Percentiles rank a stretch among this genome's conserved stretches.
These are phyloP conservation scores for Trametes coccinea DNA, from an alignment of 768 basidiomycete species.

Conservation along the genomic window DNA sequence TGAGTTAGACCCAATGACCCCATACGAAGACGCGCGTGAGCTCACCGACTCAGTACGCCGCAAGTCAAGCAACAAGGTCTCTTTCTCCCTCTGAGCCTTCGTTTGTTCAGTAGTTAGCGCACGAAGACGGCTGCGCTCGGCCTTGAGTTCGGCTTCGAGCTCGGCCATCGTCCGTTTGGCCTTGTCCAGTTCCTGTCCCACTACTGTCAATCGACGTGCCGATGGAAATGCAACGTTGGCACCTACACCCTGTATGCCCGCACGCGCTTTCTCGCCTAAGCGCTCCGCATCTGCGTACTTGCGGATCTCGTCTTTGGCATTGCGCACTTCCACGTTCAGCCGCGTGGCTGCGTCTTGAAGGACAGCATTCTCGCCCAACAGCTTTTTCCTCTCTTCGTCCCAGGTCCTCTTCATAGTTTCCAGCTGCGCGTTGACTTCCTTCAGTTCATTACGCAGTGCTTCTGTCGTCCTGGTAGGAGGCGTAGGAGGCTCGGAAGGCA, in stretches of 20 bases:
- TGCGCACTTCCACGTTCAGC: constrained; percentile 60
- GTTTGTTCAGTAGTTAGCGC: constrained; percentile 64
- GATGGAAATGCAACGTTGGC: background rate
- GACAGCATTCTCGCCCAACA: constrained; percentile 69
- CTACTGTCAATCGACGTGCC: too few species aligned
- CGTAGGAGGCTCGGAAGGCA: constrained; percentile 62
- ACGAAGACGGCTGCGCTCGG: constrained; percentile 67
- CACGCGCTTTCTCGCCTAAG: constrained; percentile 47
- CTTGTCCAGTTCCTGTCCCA: constrained; percentile 63
- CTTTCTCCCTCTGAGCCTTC: constrained; percentile 62
- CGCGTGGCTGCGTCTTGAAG: constrained; percentile 72
- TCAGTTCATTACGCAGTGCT: constrained; percentile 58
- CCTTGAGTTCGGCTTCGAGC: constrained; percentile 69
- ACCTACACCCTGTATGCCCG: constrained; percentile 56
- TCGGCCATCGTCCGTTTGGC: constrained; percentile 66
- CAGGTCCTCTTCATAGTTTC: constrained; percentile 66
- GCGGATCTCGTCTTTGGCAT: constrained; percentile 56
- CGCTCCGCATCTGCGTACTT: constrained; percentile 55
- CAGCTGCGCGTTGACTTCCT: constrained; percentile 62
- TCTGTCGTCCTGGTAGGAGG: constrained; percentile 71
- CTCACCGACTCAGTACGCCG: constrained; percentile 71
- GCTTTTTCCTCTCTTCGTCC: constrained; percentile 62
- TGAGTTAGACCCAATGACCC: background rate
- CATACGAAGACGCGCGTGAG: background rate
- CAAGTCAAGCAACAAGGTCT: constrained; percentile 61